Evolutionary conservation across 371 early-diverging fungal genomes (phyloP).

Genomic region (Mucor sp.): DNA sequence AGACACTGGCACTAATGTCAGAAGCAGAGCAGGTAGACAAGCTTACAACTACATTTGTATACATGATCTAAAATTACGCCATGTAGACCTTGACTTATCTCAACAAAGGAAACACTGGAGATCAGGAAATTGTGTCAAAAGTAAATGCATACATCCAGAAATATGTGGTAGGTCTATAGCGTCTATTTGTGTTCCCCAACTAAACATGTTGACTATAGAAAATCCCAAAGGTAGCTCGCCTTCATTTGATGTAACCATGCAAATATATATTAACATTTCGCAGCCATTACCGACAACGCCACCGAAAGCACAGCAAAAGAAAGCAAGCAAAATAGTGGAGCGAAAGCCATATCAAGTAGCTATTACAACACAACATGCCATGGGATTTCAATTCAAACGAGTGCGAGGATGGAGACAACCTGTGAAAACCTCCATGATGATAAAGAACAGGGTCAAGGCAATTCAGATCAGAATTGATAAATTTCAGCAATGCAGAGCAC

Average conservation of each 20-base stretch:
- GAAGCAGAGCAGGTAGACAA: constrained; percentile 20
- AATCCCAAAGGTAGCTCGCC: background rate
- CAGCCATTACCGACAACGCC: background rate
- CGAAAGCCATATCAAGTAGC: constrained; percentile 28
- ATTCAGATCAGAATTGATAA: constrained; percentile 13
- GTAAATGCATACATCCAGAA: background rate
- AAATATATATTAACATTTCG: background rate
- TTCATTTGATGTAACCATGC: background rate
- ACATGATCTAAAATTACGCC: background rate
- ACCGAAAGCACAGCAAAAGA: background rate
- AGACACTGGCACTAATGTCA: constrained; percentile 3
- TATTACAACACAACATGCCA: background rate
- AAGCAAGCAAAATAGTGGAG: background rate
- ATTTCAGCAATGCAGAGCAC: background rate
- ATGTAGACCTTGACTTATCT: constrained; percentile 9
- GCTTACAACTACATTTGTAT: background rate
- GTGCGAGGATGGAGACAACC: constrained; percentile 33
- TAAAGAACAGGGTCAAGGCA: constrained; percentile 21
- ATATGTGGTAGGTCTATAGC: background rate
- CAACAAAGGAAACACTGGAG: background rate
- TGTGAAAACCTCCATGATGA: constrained; percentile 26
- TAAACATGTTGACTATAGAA: background rate
- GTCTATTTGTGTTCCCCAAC: background rate
- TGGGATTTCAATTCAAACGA: constrained; percentile 24
- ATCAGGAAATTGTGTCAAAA: background rate